phyloP scores from a whole-genome alignment of 345 rosid genomes.

The Nephelium lappaceum region DNA sequence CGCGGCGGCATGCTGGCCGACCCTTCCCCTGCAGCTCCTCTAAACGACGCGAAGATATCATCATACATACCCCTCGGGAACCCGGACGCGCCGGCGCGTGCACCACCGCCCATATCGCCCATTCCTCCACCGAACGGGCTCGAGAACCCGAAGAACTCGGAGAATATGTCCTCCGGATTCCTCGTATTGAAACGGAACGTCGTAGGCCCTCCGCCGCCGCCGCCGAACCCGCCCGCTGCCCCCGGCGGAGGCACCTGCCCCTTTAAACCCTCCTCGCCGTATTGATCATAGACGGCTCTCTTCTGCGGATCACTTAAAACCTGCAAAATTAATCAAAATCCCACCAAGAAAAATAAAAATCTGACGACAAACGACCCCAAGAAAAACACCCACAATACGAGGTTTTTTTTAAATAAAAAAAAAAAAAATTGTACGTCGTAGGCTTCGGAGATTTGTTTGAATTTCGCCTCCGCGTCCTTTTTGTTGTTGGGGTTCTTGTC shows the following conservation, averaged over 20 bases:
- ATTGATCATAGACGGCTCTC: slow-evolving; percentile 81
- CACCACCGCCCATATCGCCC: slow-evolving; percentile 61
- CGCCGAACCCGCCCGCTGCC: slow-evolving; percentile 52
- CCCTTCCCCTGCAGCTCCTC: slow-evolving; percentile 50
- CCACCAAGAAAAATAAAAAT: not conserved
- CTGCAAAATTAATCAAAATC: slow-evolving; percentile 28
- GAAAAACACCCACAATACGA: too few species aligned
- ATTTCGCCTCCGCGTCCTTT: slow-evolving; percentile 87
- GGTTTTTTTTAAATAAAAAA: too few species aligned
- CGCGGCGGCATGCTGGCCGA: slow-evolving; percentile 46
- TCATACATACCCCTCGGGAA: slow-evolving; percentile 64
- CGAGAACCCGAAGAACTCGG: slow-evolving; percentile 79
- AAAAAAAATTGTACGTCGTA: slow-evolving; percentile 56
- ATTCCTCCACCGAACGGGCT: slow-evolving; percentile 64
- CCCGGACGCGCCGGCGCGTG: slow-evolving; percentile 51
- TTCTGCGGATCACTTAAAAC: slow-evolving; percentile 84
- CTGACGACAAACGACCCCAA: not conserved
- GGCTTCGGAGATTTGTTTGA: slow-evolving; percentile 95
- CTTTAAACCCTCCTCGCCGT: slow-evolving; percentile 84
- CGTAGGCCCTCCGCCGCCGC: slow-evolving; percentile 44
- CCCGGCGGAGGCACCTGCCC: slow-evolving; percentile 84
- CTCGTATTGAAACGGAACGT: slow-evolving; percentile 73
- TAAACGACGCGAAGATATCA: slow-evolving; percentile 53
- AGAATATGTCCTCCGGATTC: slow-evolving; percentile 82
- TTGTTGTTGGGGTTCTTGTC: slow-evolving; percentile 86